Conservation (phyloP, 225 moss, liverwort and hornwort genomes). For the Thuidium tamariscinum region DNA sequence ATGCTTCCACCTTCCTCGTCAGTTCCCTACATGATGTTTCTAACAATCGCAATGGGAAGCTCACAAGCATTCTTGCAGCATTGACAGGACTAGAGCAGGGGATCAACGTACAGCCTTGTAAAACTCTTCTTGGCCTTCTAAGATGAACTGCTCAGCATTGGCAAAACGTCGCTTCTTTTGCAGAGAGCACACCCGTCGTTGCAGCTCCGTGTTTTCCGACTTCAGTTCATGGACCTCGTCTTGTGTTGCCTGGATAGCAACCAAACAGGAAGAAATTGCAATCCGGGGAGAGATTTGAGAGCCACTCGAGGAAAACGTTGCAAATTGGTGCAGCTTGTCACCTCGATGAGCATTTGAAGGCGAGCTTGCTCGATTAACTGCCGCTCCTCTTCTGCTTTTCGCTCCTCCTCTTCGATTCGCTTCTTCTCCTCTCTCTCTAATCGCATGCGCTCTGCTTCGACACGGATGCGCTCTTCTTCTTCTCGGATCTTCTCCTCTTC, state of each 20-base stretch:
- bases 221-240: slow-evolving; percentile 35
- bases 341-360: slow-evolving; percentile 20
- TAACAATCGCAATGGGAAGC: background rate
- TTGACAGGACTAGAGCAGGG: background rate
- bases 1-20: background rate
- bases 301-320: background rate
- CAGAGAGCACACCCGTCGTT: slow-evolving; percentile 42
- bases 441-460: slow-evolving; percentile 4
- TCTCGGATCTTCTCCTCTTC: background rate
- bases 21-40: background rate
- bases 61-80: background rate
- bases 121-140: slow-evolving; percentile 70
- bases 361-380: slow-evolving; percentile 7
- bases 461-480: slow-evolving; percentile 1
- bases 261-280: background rate
- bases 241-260: slow-evolving; percentile 31
- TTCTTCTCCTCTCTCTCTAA: slow-evolving; percentile 2
- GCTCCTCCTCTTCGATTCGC: background rate
- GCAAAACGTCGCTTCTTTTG: slow-evolving; percentile 46
- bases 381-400: background rate
- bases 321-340: background rate
- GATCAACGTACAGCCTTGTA: slow-evolving; percentile 51
- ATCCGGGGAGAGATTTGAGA: background rate
- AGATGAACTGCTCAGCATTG: slow-evolving; percentile 49
- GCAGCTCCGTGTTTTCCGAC: slow-evolving; percentile 54